Conservation (phyloP, 495 filamentous ascomycete genomes). For the Friedmanniomyces simplex region DNA sequence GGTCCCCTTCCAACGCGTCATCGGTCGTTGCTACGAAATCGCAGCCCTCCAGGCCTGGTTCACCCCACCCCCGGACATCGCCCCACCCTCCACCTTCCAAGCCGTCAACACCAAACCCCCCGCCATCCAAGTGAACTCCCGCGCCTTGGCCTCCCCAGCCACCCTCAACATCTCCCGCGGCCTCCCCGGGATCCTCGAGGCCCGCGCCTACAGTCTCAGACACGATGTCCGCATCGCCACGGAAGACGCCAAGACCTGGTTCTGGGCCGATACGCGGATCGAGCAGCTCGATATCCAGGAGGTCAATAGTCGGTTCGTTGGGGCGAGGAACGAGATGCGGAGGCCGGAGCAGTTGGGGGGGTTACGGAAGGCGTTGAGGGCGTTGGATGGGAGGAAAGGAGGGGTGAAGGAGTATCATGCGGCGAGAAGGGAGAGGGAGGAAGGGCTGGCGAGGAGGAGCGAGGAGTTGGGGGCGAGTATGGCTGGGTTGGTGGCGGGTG, state of each 20-base stretch:
- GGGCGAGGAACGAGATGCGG: constrained; percentile 5
- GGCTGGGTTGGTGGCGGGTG: constrained; percentile 7
- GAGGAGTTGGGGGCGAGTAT: neutral
- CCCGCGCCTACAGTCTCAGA: constrained; percentile 35
- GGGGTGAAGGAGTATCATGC: constrained; percentile 9
- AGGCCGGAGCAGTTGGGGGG: neutral
- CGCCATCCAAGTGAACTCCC: neutral
- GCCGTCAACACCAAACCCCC: constrained; percentile 11
- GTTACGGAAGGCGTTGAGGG: constrained; percentile 10
- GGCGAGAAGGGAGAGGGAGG: constrained; percentile 3
- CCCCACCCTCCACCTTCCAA: constrained; percentile 6
- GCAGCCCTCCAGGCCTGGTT: constrained; percentile 40
- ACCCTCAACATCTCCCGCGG: constrained; percentile 21
- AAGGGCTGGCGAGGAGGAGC: constrained; percentile 1
- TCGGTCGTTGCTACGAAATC: constrained; percentile 46
- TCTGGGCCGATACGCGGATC: constrained; percentile 46
- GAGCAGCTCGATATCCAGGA: constrained; percentile 45
- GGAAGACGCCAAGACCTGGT: constrained; percentile 36
- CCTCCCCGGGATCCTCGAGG: constrained; percentile 28
- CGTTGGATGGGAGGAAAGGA: constrained; percentile 11
- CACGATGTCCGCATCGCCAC: constrained; percentile 39
- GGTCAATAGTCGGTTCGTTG: constrained; percentile 37
- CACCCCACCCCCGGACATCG: neutral
- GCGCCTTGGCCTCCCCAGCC: neutral
- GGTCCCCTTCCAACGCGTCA: constrained; percentile 40